A percentile compares a stretch with the other conserved stretches of the same genome.
Conservation (phyloP, 2,329 filamentous ascomycete genomes). For the Rhynchosporium agropyri region DNA sequence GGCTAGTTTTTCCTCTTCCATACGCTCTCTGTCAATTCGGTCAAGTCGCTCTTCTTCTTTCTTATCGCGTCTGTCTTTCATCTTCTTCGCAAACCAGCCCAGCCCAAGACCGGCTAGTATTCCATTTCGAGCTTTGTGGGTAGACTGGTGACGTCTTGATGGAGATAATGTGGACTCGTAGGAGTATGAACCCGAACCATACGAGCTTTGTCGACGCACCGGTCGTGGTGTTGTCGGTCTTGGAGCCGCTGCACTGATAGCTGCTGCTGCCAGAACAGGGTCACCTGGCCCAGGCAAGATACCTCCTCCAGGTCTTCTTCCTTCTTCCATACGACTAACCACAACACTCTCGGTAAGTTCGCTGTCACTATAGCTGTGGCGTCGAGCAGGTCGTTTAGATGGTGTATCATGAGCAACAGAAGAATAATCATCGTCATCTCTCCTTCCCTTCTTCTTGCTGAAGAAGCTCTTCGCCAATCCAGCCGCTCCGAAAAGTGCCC, state of each 20-base stretch:
- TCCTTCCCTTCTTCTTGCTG: constrained; percentile 53
- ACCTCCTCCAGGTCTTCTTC: constrained; percentile 44
- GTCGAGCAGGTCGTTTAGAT: constrained; percentile 48
- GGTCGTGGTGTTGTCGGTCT: constrained; percentile 42
- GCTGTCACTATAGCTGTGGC: constrained; percentile 41
- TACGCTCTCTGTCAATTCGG: constrained; percentile 46
- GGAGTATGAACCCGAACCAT: constrained; percentile 49
- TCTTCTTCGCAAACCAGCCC: constrained; percentile 68
- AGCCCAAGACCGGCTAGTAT: constrained; percentile 64
- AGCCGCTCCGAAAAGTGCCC: constrained; percentile 63
- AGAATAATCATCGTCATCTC: constrained; percentile 60
- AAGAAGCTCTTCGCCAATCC: constrained; percentile 62
- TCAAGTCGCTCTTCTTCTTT: constrained; percentile 44
- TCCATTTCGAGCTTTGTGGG: constrained; percentile 48
- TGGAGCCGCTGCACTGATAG: constrained; percentile 51
- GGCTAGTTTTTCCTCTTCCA: constrained; percentile 62
- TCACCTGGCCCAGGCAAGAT: constrained; percentile 52
- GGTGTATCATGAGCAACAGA: constrained; percentile 65
- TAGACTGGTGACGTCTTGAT: constrained; percentile 56
- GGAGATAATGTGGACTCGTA: constrained; percentile 58
- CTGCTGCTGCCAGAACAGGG: constrained; percentile 49
- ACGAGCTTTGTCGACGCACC: constrained; percentile 53
- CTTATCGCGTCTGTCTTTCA: constrained; percentile 58
- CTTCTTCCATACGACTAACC: constrained; percentile 35
- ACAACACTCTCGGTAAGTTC: constrained; percentile 50